Evolutionary conservation across 2,329 filamentous ascomycete species (phyloP).

Genomic region (Fonsecaea pedrosoi): DNA sequence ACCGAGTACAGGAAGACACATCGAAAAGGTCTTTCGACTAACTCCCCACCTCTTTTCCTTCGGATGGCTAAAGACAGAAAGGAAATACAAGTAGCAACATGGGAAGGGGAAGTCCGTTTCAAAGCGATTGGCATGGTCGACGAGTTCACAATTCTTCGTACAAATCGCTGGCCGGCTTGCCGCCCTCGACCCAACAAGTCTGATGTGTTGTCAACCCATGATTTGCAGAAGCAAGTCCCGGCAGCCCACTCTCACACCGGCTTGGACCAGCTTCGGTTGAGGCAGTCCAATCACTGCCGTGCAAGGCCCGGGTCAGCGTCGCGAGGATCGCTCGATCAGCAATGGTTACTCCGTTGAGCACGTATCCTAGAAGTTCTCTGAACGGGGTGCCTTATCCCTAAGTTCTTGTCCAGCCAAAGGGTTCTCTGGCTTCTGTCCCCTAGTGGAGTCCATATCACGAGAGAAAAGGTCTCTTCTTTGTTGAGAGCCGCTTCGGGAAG

Average conservation of each 20-base stretch:
- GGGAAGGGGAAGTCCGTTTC: not conserved
- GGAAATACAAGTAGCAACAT: not conserved
- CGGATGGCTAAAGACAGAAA: not conserved
- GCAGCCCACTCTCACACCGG: slow-evolving; percentile 15
- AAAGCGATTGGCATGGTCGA: slow-evolving; percentile 9
- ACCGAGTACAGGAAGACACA: not conserved
- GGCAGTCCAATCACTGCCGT: slow-evolving; percentile 29
- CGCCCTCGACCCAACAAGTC: slow-evolving; percentile 25
- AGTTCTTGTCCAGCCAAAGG: slow-evolving; percentile 20
- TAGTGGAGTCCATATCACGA: slow-evolving; percentile 3
- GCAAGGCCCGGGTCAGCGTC: slow-evolving; percentile 19
- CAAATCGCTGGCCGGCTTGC: slow-evolving; percentile 23
- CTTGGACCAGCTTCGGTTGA: slow-evolving; percentile 20
- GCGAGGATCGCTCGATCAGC: slow-evolving; percentile 28
- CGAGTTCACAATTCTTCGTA: slow-evolving; percentile 13
- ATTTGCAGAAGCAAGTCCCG: slow-evolving; percentile 33
- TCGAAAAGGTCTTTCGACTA: not conserved
- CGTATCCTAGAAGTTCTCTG: slow-evolving; percentile 20
- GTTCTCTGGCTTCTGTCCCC: slow-evolving; percentile 14
- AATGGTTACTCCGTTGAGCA: slow-evolving; percentile 17
- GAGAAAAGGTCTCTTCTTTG: not conserved
- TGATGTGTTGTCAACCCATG: slow-evolving; percentile 36
- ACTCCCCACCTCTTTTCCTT: not conserved
- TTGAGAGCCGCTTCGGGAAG: not conserved
- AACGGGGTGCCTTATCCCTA: slow-evolving; percentile 23